Conservation (phyloP, 202 grass and related monocot genomes). For the Schoenoplectus triqueter region DNA sequence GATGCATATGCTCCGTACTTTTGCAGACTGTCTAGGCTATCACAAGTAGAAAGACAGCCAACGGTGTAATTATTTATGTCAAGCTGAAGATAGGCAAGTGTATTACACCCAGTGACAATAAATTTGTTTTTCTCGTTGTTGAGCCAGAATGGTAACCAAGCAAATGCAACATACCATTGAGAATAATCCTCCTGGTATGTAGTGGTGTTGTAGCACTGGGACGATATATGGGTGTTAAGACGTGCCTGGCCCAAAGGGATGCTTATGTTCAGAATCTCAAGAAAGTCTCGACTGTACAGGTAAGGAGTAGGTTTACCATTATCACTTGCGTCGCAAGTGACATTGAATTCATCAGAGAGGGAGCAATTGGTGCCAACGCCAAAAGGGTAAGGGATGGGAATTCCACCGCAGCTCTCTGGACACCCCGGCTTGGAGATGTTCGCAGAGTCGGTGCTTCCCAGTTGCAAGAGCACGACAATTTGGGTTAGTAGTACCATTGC, state of each 20-base stretch:
- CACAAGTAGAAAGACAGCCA: no score
- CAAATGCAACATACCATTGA: not conserved
- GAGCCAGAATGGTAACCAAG: not conserved
- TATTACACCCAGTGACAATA: not conserved
- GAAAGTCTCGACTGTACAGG: not conserved
- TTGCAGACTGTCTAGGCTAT: no score
- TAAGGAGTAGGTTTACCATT: constrained; percentile 9
- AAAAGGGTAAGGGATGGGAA: constrained; percentile 19
- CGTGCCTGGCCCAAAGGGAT: not conserved
- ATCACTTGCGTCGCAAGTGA: not conserved
- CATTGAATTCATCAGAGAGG: not conserved
- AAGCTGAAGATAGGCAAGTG: not conserved
- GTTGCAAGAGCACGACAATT: no score
- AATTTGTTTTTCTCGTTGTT: constrained; percentile 20
- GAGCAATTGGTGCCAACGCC: constrained; percentile 19
- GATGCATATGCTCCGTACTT: no score
- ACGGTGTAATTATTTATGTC: no score
- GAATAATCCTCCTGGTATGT: not conserved
- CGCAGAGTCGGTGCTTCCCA: no score
- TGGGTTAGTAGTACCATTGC: no score
- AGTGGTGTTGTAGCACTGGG: not conserved
- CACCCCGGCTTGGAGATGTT: no score
- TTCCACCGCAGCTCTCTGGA: not conserved
- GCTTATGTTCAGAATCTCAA: not conserved
- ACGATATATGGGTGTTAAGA: not conserved